Conservation (phyloP, 1,284 basidiomycete genomes). For the Phylloboletellus chloephorus region DNA sequence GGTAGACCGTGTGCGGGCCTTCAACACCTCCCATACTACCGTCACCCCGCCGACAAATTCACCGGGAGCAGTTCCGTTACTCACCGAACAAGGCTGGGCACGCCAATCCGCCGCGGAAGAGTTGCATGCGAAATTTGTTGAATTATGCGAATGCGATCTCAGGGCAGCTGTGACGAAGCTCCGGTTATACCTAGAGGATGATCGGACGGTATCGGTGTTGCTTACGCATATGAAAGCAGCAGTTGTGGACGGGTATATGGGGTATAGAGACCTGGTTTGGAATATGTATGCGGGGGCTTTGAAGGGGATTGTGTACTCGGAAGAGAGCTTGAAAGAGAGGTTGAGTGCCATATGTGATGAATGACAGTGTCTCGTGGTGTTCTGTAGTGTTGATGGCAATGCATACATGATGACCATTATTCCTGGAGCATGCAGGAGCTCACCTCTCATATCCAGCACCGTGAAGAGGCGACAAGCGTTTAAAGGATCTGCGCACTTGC, state of each 20-base stretch:
- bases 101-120: slow-evolving; percentile 44
- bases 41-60: slow-evolving; percentile 11
- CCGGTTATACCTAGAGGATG: slow-evolving; percentile 73
- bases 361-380: slow-evolving; percentile 4
- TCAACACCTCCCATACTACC: slow-evolving; percentile 24
- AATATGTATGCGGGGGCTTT: slow-evolving; percentile 38
- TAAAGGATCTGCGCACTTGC: too few species aligned
- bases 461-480: too few species aligned
- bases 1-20: slow-evolving; percentile 44
- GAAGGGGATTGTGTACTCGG: slow-evolving; percentile 34
- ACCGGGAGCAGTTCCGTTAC: slow-evolving; percentile 18
- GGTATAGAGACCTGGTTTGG: slow-evolving; percentile 53
- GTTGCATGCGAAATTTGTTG: slow-evolving; percentile 51
- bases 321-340: slow-evolving; percentile 34
- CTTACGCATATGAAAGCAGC: slow-evolving; percentile 70
- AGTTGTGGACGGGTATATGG: slow-evolving; percentile 68
- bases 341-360: slow-evolving; percentile 25
- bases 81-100: slow-evolving; percentile 38
- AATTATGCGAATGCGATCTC: slow-evolving; percentile 52
- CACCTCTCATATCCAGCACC: not conserved
- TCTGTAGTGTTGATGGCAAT: not conserved
- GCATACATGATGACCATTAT: not conserved
- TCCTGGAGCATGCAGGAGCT: not conserved
- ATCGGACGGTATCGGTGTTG: slow-evolving; percentile 70
- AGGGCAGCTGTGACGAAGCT: slow-evolving; percentile 50